Conservation (phyloP, 208 protist species). For the Leishmania martiniquensis region DNA sequence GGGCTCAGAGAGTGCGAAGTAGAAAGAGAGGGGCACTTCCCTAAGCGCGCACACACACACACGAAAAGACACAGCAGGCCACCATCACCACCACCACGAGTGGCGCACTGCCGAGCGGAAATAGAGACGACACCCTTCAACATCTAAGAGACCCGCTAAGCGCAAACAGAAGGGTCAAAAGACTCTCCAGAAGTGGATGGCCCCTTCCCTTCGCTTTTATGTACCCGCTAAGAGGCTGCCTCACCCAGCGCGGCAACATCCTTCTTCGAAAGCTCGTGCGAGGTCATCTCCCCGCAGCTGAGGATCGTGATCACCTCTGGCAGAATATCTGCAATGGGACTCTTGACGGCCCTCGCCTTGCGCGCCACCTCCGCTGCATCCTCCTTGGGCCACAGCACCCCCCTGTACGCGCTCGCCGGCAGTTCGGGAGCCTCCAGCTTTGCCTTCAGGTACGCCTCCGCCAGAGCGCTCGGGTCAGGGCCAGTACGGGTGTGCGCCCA, state of each 20-base stretch:
- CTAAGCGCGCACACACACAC: neutral
- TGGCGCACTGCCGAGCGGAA: neutral
- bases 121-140: neutral
- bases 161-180: neutral
- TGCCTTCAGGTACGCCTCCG: slow-evolving; percentile 34
- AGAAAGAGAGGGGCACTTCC: neutral
- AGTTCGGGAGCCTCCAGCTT: slow-evolving; percentile 34
- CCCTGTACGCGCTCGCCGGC: slow-evolving; percentile 22
- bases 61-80: no score
- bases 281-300: slow-evolving; percentile 38
- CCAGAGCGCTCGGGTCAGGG: slow-evolving; percentile 30
- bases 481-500: slow-evolving; percentile 59
- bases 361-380: slow-evolving; percentile 47
- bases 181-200: neutral
- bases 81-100: no score
- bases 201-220: no score
- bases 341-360: slow-evolving; percentile 37
- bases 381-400: slow-evolving; percentile 75
- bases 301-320: slow-evolving; percentile 31
- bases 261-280: slow-evolving; percentile 55
- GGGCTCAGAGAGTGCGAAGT: neutral
- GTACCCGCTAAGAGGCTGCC: slow-evolving; percentile 23
- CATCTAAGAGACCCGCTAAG: no score
- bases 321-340: slow-evolving; percentile 29
- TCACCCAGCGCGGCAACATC: slow-evolving; percentile 56